phyloP scores from a whole-genome alignment of 179 eudicot species.

The Silene coronaria region DNA sequence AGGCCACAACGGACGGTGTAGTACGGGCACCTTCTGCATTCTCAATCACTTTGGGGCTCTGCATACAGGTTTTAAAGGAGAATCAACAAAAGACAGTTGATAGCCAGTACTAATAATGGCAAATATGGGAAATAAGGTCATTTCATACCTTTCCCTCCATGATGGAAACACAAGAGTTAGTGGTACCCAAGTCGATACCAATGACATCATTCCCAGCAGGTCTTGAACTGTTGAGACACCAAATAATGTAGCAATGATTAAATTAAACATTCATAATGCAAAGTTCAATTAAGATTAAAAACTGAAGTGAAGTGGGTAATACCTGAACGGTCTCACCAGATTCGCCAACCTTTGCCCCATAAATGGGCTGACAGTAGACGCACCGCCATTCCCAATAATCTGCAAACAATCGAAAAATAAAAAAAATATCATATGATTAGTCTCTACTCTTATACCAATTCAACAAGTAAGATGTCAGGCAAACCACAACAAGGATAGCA shows the following conservation, averaged over 20 bases:
- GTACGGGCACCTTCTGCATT: slow-evolving; percentile 94
- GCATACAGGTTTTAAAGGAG: neutral
- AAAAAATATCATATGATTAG: neutral
- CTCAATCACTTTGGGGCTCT: slow-evolving; percentile 87
- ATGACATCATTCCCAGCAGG: slow-evolving; percentile 78
- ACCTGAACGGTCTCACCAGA: slow-evolving; percentile 79
- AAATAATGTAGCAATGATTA: neutral
- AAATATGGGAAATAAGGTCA: neutral
- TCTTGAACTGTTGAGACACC: slow-evolving; percentile 37
- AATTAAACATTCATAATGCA: neutral
- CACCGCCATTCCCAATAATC: slow-evolving; percentile 49
- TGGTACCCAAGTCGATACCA: slow-evolving; percentile 91
- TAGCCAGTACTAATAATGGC: neutral
- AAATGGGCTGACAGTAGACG: slow-evolving; percentile 41
- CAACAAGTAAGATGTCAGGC: neutral
- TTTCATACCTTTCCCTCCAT: slow-evolving; percentile 87
- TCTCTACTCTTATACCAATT: neutral
- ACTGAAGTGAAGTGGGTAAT: neutral
- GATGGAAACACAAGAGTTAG: slow-evolving; percentile 78
- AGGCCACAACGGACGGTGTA: slow-evolving; percentile 87
- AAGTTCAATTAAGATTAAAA: neutral
- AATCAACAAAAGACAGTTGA: neutral
- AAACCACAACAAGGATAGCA: neutral
- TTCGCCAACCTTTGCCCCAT: slow-evolving; percentile 49
- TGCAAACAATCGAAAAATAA: slow-evolving; percentile 22